A percentile compares a stretch with the other conserved stretches of the same genome.
Evolutionary conservation across 75 land plant genomes (phyloP).

Genomic region (Adiantum capillusveneris): DNA sequence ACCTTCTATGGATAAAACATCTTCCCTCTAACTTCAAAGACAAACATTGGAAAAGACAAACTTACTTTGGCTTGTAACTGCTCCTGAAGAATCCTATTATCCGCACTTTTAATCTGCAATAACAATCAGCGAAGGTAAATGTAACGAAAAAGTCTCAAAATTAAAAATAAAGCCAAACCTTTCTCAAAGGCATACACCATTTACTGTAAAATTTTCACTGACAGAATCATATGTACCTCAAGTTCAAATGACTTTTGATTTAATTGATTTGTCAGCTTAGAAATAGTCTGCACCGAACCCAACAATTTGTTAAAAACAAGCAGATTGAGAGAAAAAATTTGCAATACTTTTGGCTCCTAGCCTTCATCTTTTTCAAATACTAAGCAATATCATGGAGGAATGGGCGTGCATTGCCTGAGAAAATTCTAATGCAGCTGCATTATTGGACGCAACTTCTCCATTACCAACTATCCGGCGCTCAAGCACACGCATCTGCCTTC

Average conservation of each 20-base stretch:
- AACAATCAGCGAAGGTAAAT: not conserved
- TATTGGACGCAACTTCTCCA: slow-evolving; percentile 30
- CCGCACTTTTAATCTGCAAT: slow-evolving; percentile 73
- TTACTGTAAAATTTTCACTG: no score
- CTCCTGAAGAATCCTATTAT: slow-evolving; percentile 89
- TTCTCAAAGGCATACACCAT: not conserved
- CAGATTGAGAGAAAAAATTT: no score
- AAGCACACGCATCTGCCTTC: slow-evolving; percentile 58
- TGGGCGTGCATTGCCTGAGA: slow-evolving; percentile 90
- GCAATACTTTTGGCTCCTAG: no score
- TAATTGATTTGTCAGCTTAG: slow-evolving; percentile 57
- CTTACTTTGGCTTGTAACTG: slow-evolving; percentile 77
- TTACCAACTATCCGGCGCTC: slow-evolving; percentile 75
- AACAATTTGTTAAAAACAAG: no score
- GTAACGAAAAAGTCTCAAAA: slow-evolving; percentile 3
- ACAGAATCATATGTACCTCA: slow-evolving; percentile 43
- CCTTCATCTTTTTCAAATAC: no score
- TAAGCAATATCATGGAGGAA: no score
- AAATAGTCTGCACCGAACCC: slow-evolving; percentile 50
- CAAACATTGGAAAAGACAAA: no score
- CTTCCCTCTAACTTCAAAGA: no score
- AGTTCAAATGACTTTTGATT: slow-evolving; percentile 87
- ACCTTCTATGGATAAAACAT: no score
- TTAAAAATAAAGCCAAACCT: not conserved
- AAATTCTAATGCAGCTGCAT: slow-evolving; percentile 36